Conservation (phyloP, 306 rosid genomes). For the apple (Malus domestica) region ASM211411v1 NC_041791.1:23773501-23774000, state of each 20-base stretch:
- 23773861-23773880: neutral
- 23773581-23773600: too few relatives aligned
- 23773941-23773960: neutral
- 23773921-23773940: neutral
- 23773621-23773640: too few relatives aligned
- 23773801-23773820: neutral
- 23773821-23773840: neutral
- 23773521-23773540: neutral
- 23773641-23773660: too few relatives aligned
- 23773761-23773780: neutral
- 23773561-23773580: too few relatives aligned
- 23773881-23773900: neutral
- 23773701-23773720: too few relatives aligned
- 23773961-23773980: neutral
- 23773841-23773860: neutral
- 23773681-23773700: too few relatives aligned
- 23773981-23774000: neutral
- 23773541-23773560: neutral
- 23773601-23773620: too few relatives aligned
- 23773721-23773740: too few relatives aligned
- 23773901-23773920: neutral
- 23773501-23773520: neutral
- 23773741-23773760: neutral
- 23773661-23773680: too few relatives aligned
- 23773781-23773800: neutral